phyloP scores from a whole-genome alignment of 805 yeast genomes.

The Schwanniomyces sp. region DNA sequence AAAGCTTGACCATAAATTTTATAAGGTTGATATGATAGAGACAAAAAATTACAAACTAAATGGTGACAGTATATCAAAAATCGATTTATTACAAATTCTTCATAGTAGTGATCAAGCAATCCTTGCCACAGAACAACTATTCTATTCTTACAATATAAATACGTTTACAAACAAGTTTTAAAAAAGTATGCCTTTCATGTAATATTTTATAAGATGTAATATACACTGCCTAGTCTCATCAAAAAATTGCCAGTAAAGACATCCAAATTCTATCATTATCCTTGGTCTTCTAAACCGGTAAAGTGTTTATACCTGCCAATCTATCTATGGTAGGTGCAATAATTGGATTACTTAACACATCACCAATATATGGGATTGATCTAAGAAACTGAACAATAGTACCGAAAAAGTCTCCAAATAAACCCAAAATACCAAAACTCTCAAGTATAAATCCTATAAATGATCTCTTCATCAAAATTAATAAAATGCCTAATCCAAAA shows the following conservation, averaged over 20 bases:
- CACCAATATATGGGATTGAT: conserved; percentile 86
- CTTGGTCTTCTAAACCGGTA: conserved; percentile 29
- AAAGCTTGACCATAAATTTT: not conserved
- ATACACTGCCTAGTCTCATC: not conserved
- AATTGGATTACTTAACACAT: conserved; percentile 73
- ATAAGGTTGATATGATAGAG: not conserved
- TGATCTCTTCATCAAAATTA: conserved; percentile 75
- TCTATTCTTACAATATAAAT: not conserved
- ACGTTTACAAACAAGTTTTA: conserved; percentile 1
- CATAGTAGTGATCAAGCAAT: conserved; percentile 10
- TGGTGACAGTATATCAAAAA: conserved; percentile 4
- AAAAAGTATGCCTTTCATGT: not conserved
- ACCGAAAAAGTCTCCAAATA: conserved; percentile 93
- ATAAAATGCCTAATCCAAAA: conserved; percentile 69
- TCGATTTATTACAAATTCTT: conserved; percentile 16
- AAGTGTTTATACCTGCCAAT: conserved; percentile 42
- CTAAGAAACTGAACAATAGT: conserved; percentile 84
- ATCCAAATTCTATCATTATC: not conserved
- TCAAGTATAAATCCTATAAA: conserved; percentile 85
- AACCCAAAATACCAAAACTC: conserved; percentile 81
- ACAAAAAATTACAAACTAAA: not conserved
- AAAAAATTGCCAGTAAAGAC: not conserved
- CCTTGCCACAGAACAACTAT: conserved; percentile 1
- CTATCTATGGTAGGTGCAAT: conserved; percentile 68
- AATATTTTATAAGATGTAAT: not conserved